Percentiles rank a stretch among this genome's conserved stretches.
These are phyloP conservation scores for Pseudotulostoma volvatum DNA, from an alignment of 495 filamentous ascomycete species.

Conservation along the genomic window DNA sequence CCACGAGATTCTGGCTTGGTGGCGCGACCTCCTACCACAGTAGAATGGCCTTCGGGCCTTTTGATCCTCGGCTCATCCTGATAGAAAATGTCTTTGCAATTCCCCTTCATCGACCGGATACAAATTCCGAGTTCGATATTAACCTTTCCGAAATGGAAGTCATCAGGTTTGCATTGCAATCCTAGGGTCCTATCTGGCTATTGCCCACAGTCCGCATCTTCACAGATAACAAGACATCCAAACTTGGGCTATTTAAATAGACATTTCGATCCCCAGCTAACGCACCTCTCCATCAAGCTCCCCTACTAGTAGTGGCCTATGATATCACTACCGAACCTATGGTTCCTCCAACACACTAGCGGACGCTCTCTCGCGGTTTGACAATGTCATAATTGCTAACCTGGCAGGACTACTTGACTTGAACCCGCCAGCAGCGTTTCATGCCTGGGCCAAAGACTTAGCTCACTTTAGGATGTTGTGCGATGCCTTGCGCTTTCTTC, in stretches of 20 bases:
- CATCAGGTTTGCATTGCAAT: background rate
- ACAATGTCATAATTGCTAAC: background rate
- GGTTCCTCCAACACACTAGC: background rate
- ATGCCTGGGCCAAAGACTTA: background rate
- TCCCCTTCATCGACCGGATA: background rate
- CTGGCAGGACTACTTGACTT: background rate
- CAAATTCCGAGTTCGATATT: background rate
- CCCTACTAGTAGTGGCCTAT: background rate
- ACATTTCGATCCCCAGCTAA: too few species aligned
- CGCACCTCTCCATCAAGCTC: background rate
- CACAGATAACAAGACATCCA: background rate
- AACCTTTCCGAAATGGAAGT: background rate
- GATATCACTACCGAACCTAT: background rate
- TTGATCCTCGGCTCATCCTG: background rate
- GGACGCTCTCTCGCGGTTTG: background rate
- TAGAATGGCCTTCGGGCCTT: background rate
- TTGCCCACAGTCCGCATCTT: too few species aligned
- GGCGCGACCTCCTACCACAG: background rate
- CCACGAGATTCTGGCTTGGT: background rate
- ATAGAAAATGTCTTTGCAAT: background rate
- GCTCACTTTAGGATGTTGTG: background rate
- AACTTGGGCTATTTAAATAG: too few species aligned
- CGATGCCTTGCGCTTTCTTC: background rate
- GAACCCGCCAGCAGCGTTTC: background rate
- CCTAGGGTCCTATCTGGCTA: background rate